Conservation (phyloP, 2,329 filamentous ascomycete species). For the Drechslerella coelobrocha region DNA sequence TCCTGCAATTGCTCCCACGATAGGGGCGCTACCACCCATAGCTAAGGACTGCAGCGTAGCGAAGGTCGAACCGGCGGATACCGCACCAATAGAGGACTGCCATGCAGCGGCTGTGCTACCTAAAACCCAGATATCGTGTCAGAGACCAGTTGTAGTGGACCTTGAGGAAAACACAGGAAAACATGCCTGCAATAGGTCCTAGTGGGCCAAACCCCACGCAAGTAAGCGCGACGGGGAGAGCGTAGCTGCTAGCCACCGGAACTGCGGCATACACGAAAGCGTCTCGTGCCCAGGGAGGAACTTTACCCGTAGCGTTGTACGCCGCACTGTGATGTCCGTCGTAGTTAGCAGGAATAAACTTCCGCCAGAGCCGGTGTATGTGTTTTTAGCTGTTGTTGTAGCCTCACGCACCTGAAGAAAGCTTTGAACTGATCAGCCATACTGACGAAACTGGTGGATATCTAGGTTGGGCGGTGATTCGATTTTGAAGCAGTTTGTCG, state of each 20-base stretch:
- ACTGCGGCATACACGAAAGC: neutral
- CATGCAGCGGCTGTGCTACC: slow-evolving; percentile 11
- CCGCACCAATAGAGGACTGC: slow-evolving; percentile 11
- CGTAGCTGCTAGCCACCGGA: neutral
- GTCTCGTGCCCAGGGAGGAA: neutral
- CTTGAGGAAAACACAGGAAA: neutral
- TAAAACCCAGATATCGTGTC: neutral
- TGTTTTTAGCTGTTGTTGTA: too few relatives aligned
- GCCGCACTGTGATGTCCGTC: too few relatives aligned
- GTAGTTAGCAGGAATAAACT: too few relatives aligned
- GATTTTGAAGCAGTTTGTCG: too few relatives aligned
- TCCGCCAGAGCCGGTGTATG: too few relatives aligned
- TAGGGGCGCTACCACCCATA: slow-evolving; percentile 2
- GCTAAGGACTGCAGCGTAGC: neutral
- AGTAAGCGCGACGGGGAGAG: neutral
- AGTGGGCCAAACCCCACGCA: neutral
- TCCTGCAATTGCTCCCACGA: neutral
- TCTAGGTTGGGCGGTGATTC: too few relatives aligned
- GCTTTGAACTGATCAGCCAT: too few relatives aligned
- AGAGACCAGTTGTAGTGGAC: too few relatives aligned
- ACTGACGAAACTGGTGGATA: too few relatives aligned
- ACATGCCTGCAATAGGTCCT: slow-evolving; percentile 4
- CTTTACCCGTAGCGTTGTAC: neutral
- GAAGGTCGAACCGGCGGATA: slow-evolving; percentile 6
- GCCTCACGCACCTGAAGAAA: too few relatives aligned